These are phyloP conservation scores for Eimeria maxima DNA, from an alignment of 169 alveolate genomes.

Conservation along the genomic window DNA sequence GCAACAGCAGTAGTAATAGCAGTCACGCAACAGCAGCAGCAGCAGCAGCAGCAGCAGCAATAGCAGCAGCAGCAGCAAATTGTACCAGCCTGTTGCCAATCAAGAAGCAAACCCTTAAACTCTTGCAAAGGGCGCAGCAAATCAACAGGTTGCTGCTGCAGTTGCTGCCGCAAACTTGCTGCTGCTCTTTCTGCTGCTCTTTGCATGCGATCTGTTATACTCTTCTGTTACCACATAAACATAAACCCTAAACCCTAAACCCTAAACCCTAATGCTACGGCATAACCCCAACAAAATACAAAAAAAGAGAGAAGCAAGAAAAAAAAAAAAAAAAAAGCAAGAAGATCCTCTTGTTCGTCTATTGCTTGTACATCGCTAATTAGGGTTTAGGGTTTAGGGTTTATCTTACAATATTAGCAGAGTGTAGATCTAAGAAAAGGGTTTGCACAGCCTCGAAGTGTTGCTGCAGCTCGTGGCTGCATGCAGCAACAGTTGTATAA, in stretches of 20 bases:
- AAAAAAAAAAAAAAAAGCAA: not conserved
- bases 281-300: not conserved
- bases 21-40: not conserved
- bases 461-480: not conserved
- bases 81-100: slow-evolving; percentile 49
- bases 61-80: not conserved
- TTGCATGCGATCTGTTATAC: slow-evolving; percentile 1
- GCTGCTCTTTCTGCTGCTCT: slow-evolving; percentile 5
- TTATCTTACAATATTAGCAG: slow-evolving; percentile 3
- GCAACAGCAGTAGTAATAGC: not conserved
- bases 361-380: not conserved
- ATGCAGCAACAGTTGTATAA: not conserved
- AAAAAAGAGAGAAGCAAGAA: not conserved
- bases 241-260: too few relatives aligned
- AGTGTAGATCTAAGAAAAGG: not conserved
- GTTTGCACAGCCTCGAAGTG: slow-evolving; percentile 43
- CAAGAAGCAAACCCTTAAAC: slow-evolving; percentile 58
- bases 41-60: not conserved
- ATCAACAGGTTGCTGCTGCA: slow-evolving; percentile 63
- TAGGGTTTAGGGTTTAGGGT: slow-evolving; percentile 1
- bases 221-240: too few relatives aligned
- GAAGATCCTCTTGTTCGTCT: not conserved
- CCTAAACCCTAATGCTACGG: too few relatives aligned
- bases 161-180: not conserved
- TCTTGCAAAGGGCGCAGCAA: slow-evolving; percentile 63